These are phyloP conservation scores for Sclerotinia nivalis DNA, from an alignment of 2,329 filamentous ascomycete species.

Conservation along the genomic window DNA sequence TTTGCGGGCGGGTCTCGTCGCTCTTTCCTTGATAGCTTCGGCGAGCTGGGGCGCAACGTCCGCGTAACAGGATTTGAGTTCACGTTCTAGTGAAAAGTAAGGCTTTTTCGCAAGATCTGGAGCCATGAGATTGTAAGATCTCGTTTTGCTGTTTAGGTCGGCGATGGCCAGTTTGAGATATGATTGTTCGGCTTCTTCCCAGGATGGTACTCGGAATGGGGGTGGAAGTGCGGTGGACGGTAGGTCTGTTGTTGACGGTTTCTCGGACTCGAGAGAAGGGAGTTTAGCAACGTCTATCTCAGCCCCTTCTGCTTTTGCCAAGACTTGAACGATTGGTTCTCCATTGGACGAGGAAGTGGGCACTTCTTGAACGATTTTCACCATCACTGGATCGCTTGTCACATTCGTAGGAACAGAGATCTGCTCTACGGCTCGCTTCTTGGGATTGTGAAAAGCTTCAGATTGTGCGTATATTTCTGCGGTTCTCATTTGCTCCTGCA, in stretches of 20 bases:
- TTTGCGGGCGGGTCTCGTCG: slow-evolving; percentile 48
- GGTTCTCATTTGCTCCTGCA: slow-evolving; percentile 70
- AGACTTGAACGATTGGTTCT: slow-evolving; percentile 27
- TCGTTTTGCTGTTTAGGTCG: slow-evolving; percentile 75
- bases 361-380: slow-evolving; percentile 46
- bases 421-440: slow-evolving; percentile 48
- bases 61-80: slow-evolving; percentile 78
- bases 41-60: slow-evolving; percentile 80
- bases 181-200: slow-evolving; percentile 69
- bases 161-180: slow-evolving; percentile 77
- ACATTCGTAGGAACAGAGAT: slow-evolving; percentile 50
- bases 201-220: slow-evolving; percentile 77
- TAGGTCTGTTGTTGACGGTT: slow-evolving; percentile 27
- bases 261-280: slow-evolving; percentile 11
- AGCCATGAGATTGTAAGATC: slow-evolving; percentile 94
- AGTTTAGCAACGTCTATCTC: slow-evolving; percentile 19
- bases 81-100: slow-evolving; percentile 81
- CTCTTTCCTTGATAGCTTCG: slow-evolving; percentile 69
- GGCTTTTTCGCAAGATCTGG: slow-evolving; percentile 90
- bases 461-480: slow-evolving; percentile 75
- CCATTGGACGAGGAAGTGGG: slow-evolving; percentile 29
- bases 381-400: slow-evolving; percentile 53
- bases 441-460: slow-evolving; percentile 66
- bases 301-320: slow-evolving; percentile 27
- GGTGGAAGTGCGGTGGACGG: slow-evolving; percentile 42